phyloP scores from a whole-genome alignment of 805 yeast species.

The Dipodascopsis tothii region DNA sequence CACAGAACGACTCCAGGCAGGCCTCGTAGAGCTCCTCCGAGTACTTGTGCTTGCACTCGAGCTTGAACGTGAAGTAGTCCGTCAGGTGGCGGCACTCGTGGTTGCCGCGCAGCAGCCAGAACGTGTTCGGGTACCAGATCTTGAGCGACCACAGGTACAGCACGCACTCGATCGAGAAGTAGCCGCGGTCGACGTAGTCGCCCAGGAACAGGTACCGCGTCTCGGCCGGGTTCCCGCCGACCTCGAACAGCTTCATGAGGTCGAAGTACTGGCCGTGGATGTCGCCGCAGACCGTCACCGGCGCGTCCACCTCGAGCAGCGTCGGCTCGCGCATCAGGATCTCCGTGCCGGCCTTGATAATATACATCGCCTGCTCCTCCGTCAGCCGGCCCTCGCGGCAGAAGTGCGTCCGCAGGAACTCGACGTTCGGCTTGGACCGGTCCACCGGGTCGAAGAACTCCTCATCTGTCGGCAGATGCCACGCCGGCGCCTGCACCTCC shows the following conservation, averaged over 20 bases:
- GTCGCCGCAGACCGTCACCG: constrained; percentile 94
- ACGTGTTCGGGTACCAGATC: constrained; percentile 60
- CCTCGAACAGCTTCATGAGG: constrained; percentile 80
- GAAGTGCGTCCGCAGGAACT: constrained; percentile 66
- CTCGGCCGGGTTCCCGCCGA: constrained; percentile 78
- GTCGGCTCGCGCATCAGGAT: constrained; percentile 68
- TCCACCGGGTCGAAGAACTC: constrained; percentile 58
- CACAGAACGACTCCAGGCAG: constrained; percentile 69
- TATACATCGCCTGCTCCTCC: constrained; percentile 61
- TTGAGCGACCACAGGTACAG: constrained; percentile 72
- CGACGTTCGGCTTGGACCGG: constrained; percentile 54
- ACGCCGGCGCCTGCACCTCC: constrained; percentile 60
- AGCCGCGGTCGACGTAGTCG: constrained; percentile 93
- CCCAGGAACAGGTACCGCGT: constrained; percentile 81
- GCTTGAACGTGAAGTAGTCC: constrained; percentile 84
- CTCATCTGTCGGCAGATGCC: constrained; percentile 54
- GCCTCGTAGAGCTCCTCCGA: constrained; percentile 57
- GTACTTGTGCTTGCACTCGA: constrained; percentile 85
- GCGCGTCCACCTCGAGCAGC: constrained; percentile 74
- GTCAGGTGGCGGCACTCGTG: constrained; percentile 93
- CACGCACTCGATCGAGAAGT: constrained; percentile 67
- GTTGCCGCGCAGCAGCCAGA: constrained; percentile 84
- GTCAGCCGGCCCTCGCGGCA: constrained; percentile 71
- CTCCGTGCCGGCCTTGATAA: constrained; percentile 57
- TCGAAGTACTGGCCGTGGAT: constrained; percentile 95